Conservation (phyloP, 2,329 filamentous ascomycete species). For the Fusarium keratoplasticum region DNA sequence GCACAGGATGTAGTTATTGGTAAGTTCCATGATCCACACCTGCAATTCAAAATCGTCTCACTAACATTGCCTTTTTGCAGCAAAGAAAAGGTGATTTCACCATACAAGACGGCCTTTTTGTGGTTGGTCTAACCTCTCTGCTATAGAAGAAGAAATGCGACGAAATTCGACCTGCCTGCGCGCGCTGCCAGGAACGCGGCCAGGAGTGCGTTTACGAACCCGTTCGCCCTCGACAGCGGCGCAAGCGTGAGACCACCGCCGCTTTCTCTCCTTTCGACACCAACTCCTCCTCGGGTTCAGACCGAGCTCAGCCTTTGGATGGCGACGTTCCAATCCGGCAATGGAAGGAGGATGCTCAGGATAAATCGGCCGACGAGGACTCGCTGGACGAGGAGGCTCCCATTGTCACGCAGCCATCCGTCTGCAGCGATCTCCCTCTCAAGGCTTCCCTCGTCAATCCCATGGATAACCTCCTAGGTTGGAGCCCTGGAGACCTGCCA, state of each 20-base stretch:
- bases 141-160: conserved; percentile 69
- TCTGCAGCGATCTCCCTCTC: conserved; percentile 16
- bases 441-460: conserved; percentile 25
- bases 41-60: conserved; percentile 11
- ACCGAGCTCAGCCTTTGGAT: conserved; percentile 28
- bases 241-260: conserved; percentile 46
- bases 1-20: conserved; percentile 64
- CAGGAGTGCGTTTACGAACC: conserved; percentile 64
- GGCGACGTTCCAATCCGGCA: conserved; percentile 3
- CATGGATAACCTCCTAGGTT: conserved; percentile 25
- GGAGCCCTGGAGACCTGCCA: conserved; percentile 38
- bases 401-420: conserved; percentile 8
- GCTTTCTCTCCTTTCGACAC: conserved; percentile 32
- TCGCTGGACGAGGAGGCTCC: conserved; percentile 23
- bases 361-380: conserved; percentile 31
- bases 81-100: conserved; percentile 61
- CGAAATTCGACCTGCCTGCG: conserved; percentile 62
- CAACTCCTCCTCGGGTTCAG: conserved; percentile 36
- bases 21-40: conserved; percentile 46
- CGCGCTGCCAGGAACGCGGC: conserved; percentile 62
- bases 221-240: conserved; percentile 55
- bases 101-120: not conserved
- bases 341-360: conserved; percentile 29
- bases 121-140: conserved; percentile 11
- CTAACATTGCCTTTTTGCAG: conserved; percentile 47